Evolutionary conservation across 2,329 filamentous ascomycete genomes (phyloP).

Genomic region (Tolypocladium guangdongense): DNA sequence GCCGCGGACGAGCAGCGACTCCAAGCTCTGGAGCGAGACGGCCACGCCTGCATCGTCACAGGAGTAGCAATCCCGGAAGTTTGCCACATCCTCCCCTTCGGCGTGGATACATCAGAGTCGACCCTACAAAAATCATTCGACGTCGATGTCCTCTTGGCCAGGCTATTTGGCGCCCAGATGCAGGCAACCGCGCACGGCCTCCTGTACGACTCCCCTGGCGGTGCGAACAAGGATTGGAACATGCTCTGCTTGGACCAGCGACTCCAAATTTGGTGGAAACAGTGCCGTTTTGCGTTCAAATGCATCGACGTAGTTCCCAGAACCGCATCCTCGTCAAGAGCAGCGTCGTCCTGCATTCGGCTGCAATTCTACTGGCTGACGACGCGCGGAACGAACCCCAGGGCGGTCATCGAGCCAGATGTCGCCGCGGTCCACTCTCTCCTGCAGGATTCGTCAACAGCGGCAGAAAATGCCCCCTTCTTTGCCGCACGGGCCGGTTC

Average conservation of each 20-base stretch:
- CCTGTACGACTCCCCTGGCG: too few relatives aligned
- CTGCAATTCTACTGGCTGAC: not conserved
- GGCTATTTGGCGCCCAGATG: not conserved
- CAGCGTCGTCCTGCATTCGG: not conserved
- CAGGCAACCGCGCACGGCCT: not conserved
- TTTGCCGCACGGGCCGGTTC: not conserved
- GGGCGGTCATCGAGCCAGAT: not conserved
- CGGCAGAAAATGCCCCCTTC: not conserved
- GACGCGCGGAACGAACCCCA: not conserved
- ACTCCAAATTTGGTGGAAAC: too few relatives aligned
- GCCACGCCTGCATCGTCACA: not conserved
- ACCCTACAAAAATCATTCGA: not conserved
- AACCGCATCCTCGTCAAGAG: not conserved
- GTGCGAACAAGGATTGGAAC: too few relatives aligned
- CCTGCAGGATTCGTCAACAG: not conserved
- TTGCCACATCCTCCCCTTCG: not conserved
- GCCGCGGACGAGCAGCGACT: too few relatives aligned
- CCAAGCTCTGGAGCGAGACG: not conserved
- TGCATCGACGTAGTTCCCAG: not conserved
- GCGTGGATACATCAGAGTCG: not conserved
- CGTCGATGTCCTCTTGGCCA: not conserved
- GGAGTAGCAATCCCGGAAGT: not conserved
- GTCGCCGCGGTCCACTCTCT: not conserved
- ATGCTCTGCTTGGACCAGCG: too few relatives aligned
- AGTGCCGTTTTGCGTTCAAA: too few relatives aligned